A percentile compares a stretch with the other conserved stretches of the same genome.
Conservation (phyloP, 176 grass and related monocot genomes). For the Aegilops bicornis region DNA sequence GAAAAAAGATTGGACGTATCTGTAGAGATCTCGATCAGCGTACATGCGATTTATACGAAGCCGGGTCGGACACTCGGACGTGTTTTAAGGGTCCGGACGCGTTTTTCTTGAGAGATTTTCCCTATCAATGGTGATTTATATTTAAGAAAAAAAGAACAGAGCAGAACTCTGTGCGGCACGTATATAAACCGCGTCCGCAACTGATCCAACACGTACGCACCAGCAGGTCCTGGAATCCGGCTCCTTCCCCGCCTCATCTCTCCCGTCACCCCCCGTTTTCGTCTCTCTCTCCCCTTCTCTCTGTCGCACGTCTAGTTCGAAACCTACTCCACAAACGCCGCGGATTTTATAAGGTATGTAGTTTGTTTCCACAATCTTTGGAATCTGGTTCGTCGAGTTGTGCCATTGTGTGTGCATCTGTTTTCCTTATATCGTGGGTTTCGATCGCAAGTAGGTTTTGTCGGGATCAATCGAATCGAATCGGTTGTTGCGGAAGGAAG, state of each 20-base stretch:
- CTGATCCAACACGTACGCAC: neutral
- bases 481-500: no score
- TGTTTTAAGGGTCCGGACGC: no score
- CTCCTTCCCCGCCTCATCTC: neutral
- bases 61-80: no score
- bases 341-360: neutral
- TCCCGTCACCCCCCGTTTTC: neutral
- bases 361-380: neutral
- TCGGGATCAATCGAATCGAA: no score
- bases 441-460: no score
- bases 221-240: neutral
- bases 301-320: conserved; percentile 1
- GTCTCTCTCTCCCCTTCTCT: conserved; percentile 1
- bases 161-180: neutral
- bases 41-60: no score
- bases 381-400: neutral
- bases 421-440: neutral
- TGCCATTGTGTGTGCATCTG: neutral
- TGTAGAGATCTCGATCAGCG: no score
- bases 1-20: no score
- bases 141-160: neutral
- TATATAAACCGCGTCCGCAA: neutral
- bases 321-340: conserved; percentile 7
- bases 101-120: no score
- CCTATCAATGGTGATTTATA: no score